phyloP scores from a whole-genome alignment of 2,329 filamentous ascomycete genomes.

The Pseudopyrenochaeta lycopersici region DNA sequence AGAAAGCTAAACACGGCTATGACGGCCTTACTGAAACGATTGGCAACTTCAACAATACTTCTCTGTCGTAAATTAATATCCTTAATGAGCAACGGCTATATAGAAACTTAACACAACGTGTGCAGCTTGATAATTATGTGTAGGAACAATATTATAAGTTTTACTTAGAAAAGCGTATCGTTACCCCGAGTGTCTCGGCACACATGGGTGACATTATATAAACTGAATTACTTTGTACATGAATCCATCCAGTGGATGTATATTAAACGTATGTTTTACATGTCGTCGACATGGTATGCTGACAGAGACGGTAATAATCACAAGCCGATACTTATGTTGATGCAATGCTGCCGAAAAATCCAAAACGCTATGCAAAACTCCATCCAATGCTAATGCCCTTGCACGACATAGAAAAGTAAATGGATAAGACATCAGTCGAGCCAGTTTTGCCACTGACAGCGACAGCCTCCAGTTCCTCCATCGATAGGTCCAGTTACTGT shows the following conservation, averaged over 20 bases:
- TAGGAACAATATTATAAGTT: too few species aligned
- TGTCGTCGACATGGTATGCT: constrained; percentile 11
- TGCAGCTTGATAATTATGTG: too few species aligned
- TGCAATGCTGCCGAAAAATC: constrained; percentile 9
- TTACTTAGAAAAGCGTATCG: too few species aligned
- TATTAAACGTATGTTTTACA: constrained; percentile 9
- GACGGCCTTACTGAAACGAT: neutral
- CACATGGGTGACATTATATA: too few species aligned
- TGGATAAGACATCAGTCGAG: constrained; percentile 16
- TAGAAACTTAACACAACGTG: too few species aligned
- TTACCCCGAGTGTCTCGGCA: too few species aligned
- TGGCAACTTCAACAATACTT: neutral
- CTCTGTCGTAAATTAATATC: too few species aligned
- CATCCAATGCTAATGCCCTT: constrained; percentile 14
- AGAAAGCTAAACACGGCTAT: too few species aligned
- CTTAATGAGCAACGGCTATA: too few species aligned
- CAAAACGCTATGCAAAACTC: constrained; percentile 29
- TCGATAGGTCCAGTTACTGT: constrained; percentile 60
- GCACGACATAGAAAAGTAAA: constrained; percentile 12
- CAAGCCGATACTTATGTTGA: neutral
- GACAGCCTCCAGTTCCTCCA: constrained; percentile 67
- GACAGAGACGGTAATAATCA: neutral
- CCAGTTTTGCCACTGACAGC: constrained; percentile 69
- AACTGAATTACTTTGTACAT: neutral
- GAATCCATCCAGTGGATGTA: constrained; percentile 8